phyloP scores from a whole-genome alignment of 257 asterid genomes.

The Solanum chiquidenum region DNA sequence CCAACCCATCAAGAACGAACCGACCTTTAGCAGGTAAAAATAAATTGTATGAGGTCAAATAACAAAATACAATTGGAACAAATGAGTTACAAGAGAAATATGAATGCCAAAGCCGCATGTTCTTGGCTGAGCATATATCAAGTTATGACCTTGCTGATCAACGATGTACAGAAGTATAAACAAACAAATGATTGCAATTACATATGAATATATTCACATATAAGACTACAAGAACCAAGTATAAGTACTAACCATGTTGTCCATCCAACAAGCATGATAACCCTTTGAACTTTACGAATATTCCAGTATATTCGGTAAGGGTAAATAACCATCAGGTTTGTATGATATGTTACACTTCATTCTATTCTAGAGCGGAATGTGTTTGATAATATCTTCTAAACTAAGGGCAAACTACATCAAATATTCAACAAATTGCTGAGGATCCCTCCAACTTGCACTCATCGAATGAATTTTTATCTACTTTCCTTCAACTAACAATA shows the following conservation, averaged over 20 bases:
- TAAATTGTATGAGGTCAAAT: neutral
- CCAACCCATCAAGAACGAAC: conserved; percentile 98
- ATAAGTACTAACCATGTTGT: neutral
- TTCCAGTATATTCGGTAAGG: neutral
- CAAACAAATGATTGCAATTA: neutral
- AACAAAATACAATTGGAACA: neutral
- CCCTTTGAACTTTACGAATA: neutral
- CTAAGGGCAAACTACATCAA: neutral
- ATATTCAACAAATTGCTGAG: neutral
- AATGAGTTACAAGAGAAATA: neutral
- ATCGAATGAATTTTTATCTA: neutral
- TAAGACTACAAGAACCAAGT: neutral
- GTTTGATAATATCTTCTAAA: neutral
- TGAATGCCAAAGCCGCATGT: neutral
- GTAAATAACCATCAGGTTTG: neutral
- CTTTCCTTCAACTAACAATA: neutral
- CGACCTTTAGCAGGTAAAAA: conserved; percentile 36
- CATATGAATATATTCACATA: neutral
- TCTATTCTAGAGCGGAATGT: neutral
- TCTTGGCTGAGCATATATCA: neutral
- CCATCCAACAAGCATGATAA: neutral
- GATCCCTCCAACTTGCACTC: neutral
- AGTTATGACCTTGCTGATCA: neutral
- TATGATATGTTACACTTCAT: neutral
- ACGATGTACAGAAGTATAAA: neutral